Percentiles rank a stretch among this genome's conserved stretches.
Evolutionary conservation across 345 rosid genomes (phyloP).

Genomic region (Theobroma cacao): DNA sequence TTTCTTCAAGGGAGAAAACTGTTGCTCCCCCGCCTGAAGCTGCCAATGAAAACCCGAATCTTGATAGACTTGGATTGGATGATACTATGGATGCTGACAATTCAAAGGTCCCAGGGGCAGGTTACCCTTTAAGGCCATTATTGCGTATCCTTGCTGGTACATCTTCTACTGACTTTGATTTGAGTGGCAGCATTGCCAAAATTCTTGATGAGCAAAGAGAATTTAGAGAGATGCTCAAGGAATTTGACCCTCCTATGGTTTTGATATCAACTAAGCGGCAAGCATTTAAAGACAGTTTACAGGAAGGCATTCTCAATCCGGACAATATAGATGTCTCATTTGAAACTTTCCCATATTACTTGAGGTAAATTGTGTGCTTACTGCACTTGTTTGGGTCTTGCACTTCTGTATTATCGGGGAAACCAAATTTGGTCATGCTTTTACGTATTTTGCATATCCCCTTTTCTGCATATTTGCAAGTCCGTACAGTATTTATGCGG

Average conservation of each 20-base stretch:
- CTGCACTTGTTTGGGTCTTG: neutral
- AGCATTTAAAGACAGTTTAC: constrained; percentile 65
- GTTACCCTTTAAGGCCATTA: constrained; percentile 64
- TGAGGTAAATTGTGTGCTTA: constrained; percentile 50
- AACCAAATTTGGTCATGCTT: neutral
- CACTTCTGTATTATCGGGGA: neutral
- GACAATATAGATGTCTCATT: constrained; percentile 71
- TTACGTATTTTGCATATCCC: neutral
- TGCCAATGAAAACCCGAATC: constrained; percentile 48
- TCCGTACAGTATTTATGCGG: neutral
- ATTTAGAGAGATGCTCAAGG: constrained; percentile 49
- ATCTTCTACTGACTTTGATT: constrained; percentile 47
- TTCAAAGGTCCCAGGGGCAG: constrained; percentile 50
- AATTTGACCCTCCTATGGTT: constrained; percentile 44
- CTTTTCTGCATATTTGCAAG: neutral
- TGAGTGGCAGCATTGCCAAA: constrained; percentile 58
- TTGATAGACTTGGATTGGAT: constrained; percentile 53
- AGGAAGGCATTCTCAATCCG: constrained; percentile 63
- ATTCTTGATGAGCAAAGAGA: constrained; percentile 59
- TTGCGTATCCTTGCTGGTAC: constrained; percentile 62
- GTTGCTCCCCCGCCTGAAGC: constrained; percentile 44
- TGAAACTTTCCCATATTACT: constrained; percentile 75
- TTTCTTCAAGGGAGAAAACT: constrained; percentile 58
- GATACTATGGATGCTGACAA: constrained; percentile 47
- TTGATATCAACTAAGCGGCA: constrained; percentile 59